Conservation (phyloP, 306 rosid genomes). For the Fragaria vesca region DNA sequence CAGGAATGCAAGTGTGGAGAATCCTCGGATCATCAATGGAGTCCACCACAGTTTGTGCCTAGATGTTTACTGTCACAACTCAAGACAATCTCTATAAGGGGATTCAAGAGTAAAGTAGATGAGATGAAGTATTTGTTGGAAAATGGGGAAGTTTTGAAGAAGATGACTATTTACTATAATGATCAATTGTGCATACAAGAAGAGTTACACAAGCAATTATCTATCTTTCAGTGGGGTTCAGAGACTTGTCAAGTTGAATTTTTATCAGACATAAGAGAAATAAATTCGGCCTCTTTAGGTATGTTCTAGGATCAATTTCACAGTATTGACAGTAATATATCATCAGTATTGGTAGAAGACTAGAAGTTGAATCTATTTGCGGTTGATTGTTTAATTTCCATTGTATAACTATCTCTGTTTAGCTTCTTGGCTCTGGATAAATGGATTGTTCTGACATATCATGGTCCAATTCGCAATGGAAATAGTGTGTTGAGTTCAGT, state of each 20-base stretch:
- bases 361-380: neutral
- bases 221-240: neutral
- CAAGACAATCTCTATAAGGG: neutral
- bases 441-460: no score
- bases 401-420: no score
- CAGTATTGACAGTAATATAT: no score
- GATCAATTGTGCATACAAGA: neutral
- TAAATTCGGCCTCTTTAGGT: no score
- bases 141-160: neutral
- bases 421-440: no score
- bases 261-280: neutral
- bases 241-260: neutral
- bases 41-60: neutral
- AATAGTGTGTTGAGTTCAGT: no score
- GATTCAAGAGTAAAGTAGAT: neutral
- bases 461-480: no score
- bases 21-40: neutral
- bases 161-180: neutral
- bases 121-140: conserved; percentile 1
- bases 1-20: neutral
- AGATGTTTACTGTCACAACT: neutral
- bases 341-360: neutral
- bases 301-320: no score
- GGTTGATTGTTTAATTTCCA: no score
- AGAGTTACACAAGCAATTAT: neutral